A percentile compares a stretch with the other conserved stretches of the same genome.
Conservation (phyloP, 768 basidiomycete species). For the Kwoniella newhampshirensis region DNA sequence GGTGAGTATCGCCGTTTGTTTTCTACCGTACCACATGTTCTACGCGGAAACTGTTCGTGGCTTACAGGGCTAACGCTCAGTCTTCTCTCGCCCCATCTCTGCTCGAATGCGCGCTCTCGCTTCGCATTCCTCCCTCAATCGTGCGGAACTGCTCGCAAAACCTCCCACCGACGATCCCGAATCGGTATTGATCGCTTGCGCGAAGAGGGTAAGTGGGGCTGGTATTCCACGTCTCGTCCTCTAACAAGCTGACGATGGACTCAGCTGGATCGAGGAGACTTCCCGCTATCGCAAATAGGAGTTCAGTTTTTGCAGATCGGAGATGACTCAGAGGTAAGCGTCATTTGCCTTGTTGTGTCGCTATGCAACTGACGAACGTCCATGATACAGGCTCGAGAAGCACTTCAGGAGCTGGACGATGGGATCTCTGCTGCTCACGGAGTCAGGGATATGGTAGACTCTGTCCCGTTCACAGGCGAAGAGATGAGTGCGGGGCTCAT, state of each 20-base stretch:
- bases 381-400: constrained; percentile 51
- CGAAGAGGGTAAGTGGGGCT: constrained; percentile 45
- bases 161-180: constrained; percentile 56
- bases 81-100: constrained; percentile 31
- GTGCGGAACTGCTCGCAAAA: constrained; percentile 36
- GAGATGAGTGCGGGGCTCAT: constrained; percentile 58
- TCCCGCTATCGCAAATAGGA: constrained; percentile 63
- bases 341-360: not conserved
- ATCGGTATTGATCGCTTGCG: constrained; percentile 54
- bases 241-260: not conserved
- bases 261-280: constrained; percentile 59
- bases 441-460: constrained; percentile 69
- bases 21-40: not conserved
- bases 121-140: constrained; percentile 12
- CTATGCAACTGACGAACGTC: not conserved
- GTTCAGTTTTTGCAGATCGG: constrained; percentile 75
- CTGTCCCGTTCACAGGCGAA: constrained; percentile 59
- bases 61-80: constrained; percentile 27
- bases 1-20: constrained; percentile 27
- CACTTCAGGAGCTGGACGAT: constrained; percentile 64
- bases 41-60: constrained; percentile 1
- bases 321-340: constrained; percentile 45
- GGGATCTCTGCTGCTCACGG: constrained; percentile 56
- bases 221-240: too few species aligned
- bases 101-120: constrained; percentile 12